A percentile compares a stretch with the other conserved stretches of the same genome.
These are phyloP conservation scores for Curvularia lunata DNA, from an alignment of 2,329 filamentous ascomycete species.

Conservation along the genomic window DNA sequence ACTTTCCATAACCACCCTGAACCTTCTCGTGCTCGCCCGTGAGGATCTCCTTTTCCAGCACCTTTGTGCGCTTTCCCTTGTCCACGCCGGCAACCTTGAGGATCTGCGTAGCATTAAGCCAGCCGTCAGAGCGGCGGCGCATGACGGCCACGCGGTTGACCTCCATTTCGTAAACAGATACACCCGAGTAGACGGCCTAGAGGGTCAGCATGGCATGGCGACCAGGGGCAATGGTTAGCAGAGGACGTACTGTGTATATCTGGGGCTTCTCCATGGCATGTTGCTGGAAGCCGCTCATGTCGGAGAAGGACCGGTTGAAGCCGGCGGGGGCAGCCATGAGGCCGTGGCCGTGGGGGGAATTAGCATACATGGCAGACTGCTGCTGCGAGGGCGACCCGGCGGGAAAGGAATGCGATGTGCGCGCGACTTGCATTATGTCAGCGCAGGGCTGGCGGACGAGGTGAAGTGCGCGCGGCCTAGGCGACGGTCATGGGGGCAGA, in stretches of 20 bases:
- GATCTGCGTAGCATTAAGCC: constrained; percentile 98
- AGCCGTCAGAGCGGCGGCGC: constrained; percentile 92
- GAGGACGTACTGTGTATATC: constrained; percentile 60
- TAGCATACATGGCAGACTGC: constrained; percentile 44
- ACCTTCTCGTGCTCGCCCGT: constrained; percentile 98
- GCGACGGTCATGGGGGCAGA: constrained; percentile 27
- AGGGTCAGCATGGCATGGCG: constrained; percentile 52
- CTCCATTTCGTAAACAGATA: constrained; percentile 98
- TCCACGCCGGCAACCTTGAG: constrained; percentile 96
- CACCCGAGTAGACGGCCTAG: constrained; percentile 87
- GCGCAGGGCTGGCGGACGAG: constrained; percentile 23
- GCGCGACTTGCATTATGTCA: constrained; percentile 46
- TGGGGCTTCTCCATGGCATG: constrained; percentile 55
- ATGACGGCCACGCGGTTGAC: constrained; percentile 92
- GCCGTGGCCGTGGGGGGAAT: constrained; percentile 36
- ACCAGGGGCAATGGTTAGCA: constrained; percentile 67
- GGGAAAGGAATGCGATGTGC: constrained; percentile 36
- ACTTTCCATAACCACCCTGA: constrained; percentile 97
- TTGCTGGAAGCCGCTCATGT: constrained; percentile 44
- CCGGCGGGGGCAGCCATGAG: constrained; percentile 45
- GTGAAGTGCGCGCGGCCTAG: constrained; percentile 21
- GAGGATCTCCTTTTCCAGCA: constrained; percentile 96
- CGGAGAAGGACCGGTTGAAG: constrained; percentile 50
- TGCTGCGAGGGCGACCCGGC: constrained; percentile 40
- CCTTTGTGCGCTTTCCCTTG: constrained; percentile 97